Evolutionary conservation across 2,329 filamentous ascomycete species (phyloP), one percentile per base, ranked within the genome.

Genomic region (Neonectria coccinea): DNA sequence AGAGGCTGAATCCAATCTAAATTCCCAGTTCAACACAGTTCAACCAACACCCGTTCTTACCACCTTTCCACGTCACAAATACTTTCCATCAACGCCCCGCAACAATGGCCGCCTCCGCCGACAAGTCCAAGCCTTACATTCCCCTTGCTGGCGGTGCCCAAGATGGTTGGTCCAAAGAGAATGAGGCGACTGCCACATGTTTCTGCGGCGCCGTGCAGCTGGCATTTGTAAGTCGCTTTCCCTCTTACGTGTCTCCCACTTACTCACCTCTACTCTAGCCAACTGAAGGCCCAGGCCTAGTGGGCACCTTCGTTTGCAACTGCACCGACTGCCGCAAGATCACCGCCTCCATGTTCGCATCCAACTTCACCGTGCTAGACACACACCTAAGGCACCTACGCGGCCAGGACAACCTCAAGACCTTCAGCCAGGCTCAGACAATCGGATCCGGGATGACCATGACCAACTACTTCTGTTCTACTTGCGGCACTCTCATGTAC

Each of bases 291-390:
- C 79, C 80, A 1, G 83, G 80, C 10, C 73, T 89, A 0, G 65
- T 85, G 18, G 76, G 78, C 64, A 83, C 79, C 5, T 89, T 89
- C 70, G 70, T 89, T 68, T 90, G 87, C 77, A 81, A 90, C 78
- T 90, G 88, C 74, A 74, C 77, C 36, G 87, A 90, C 76, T 90
- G 87, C 76, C 86, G 80, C 70, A 90, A 90, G 70, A 80, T 90
- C 64, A 89, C 86, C 0, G 86, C 87, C 0, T 88, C 86, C 0
- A 88, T 89, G 84, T 89, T 88, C 76, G 84, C 86, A 2, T 84
- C 85, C 57, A 89, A 87, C 76, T 88, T 90, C 71, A 80, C 80
- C 62, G 75, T 88, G 44, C 66, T 71, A 11, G 80, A 87, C 71
- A 70, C 73, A 0, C 62, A 83, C 61, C 68, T 88, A 0, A 80